Percentiles rank a stretch among this genome's conserved stretches.
Evolutionary conservation across 2,329 filamentous ascomycete species (phyloP).

Genomic region (Aspergillus quadrilineatus): DNA sequence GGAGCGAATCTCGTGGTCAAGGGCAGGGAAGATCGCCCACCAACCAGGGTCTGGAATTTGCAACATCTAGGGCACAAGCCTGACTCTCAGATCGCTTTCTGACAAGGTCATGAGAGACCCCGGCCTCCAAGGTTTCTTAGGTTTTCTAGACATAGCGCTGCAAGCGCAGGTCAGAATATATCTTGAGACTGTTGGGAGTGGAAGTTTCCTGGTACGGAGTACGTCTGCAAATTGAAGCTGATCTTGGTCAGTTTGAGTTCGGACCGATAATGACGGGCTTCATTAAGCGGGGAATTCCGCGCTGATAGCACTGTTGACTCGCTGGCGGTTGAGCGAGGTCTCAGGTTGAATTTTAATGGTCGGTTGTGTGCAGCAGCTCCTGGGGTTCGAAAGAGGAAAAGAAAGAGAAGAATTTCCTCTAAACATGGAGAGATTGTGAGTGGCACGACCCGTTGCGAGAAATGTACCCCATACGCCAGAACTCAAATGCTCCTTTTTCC

Average conservation of each 20-base stretch:
- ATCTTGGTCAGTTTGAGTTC: not conserved
- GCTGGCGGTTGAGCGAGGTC: not conserved
- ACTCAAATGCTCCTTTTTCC: slow-evolving; percentile 14
- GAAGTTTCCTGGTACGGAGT: not conserved
- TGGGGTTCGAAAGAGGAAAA: not conserved
- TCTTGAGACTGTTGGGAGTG: not conserved
- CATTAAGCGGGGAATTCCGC: not conserved
- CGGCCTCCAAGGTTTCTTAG: not conserved
- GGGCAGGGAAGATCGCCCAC: slow-evolving; percentile 6
- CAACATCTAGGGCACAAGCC: slow-evolving; percentile 3
- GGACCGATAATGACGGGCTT: not conserved
- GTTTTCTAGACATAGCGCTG: slow-evolving; percentile 15
- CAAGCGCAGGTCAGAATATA: slow-evolving; percentile 13
- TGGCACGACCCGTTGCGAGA: slow-evolving; percentile 7
- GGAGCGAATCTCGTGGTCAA: slow-evolving; percentile 6
- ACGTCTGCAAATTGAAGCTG: not conserved
- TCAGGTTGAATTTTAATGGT: not conserved
- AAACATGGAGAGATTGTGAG: not conserved
- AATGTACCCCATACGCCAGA: slow-evolving; percentile 8
- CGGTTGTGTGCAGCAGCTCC: not conserved
- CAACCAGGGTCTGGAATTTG: slow-evolving; percentile 5
- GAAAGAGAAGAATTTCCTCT: not conserved
- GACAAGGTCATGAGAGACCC: slow-evolving; percentile 10
- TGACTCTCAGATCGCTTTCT: slow-evolving; percentile 15
- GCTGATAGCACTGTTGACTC: slow-evolving; percentile 1